These are phyloP conservation scores for Kalaharituber pfeilii DNA, from an alignment of 2,329 filamentous ascomycete genomes.

Conservation along the genomic window DNA sequence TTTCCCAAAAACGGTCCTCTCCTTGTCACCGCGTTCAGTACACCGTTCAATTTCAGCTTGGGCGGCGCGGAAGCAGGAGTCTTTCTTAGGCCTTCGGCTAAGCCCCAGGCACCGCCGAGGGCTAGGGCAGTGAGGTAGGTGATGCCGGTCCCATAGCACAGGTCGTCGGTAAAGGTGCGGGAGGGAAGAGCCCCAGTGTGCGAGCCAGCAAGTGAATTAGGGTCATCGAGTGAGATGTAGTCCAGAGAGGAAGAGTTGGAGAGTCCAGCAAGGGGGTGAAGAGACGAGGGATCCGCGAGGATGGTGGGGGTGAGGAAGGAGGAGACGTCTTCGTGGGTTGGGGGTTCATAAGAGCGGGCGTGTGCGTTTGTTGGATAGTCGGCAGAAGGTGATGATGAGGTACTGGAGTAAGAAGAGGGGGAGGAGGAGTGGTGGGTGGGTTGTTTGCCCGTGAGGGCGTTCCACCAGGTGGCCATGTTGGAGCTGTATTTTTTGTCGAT, in stretches of 20 bases:
- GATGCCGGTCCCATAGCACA: constrained; percentile 91
- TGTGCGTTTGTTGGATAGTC: constrained; percentile 31
- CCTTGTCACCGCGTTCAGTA: constrained; percentile 84
- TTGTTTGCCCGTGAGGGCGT: constrained; percentile 40
- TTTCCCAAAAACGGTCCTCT: constrained; percentile 91
- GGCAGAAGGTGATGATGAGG: background rate
- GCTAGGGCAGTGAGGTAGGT: constrained; percentile 81
- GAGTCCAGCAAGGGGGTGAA: constrained; percentile 85
- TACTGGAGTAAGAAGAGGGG: background rate
- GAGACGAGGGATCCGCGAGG: constrained; percentile 68
- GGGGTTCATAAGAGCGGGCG: constrained; percentile 49
- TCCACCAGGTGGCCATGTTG: constrained; percentile 41
- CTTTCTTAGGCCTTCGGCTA: constrained; percentile 73
- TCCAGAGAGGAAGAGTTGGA: constrained; percentile 65
- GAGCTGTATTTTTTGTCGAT: constrained; percentile 1
- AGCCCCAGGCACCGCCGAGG: constrained; percentile 76
- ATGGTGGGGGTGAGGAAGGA: constrained; percentile 63
- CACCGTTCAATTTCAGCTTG: constrained; percentile 81
- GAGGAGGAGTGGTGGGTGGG: too few relatives aligned
- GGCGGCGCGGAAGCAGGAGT: constrained; percentile 55
- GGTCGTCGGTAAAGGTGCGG: constrained; percentile 91
- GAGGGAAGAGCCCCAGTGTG: constrained; percentile 71
- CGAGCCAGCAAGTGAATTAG: constrained; percentile 69
- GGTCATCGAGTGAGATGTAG: constrained; percentile 88
- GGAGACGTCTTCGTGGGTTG: constrained; percentile 60